Percentiles rank a stretch among this genome's conserved stretches.
phyloP scores from a whole-genome alignment of 495 filamentous ascomycete species.

The Aspergillus panamensis region DNA sequence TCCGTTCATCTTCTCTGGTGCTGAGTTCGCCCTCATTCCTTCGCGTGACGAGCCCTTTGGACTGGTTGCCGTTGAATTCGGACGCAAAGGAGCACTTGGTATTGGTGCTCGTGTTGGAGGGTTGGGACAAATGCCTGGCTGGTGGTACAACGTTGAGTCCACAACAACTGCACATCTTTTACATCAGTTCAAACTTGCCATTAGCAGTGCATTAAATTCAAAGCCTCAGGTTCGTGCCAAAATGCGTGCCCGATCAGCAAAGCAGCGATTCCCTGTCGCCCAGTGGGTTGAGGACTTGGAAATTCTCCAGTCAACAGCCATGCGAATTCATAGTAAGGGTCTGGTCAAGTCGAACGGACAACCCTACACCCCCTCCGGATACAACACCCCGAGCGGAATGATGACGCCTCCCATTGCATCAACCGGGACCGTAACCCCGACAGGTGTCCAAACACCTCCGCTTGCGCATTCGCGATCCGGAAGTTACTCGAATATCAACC shows the following conservation, averaged over 20 bases:
- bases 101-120: slow-evolving; percentile 66
- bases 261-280: slow-evolving; percentile 72
- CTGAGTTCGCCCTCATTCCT: slow-evolving; percentile 76
- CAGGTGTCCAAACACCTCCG: slow-evolving; percentile 38
- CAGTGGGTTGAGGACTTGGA: slow-evolving; percentile 65
- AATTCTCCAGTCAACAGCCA: slow-evolving; percentile 55
- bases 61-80: slow-evolving; percentile 78
- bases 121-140: slow-evolving; percentile 77
- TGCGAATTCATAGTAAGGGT: slow-evolving; percentile 47
- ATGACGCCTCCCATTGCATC: slow-evolving; percentile 37
- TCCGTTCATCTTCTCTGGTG: slow-evolving; percentile 72
- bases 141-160: slow-evolving; percentile 68
- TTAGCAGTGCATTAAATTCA: slow-evolving; percentile 62
- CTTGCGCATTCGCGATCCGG: slow-evolving; percentile 38
- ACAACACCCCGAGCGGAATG: slow-evolving; percentile 41
- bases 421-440: slow-evolving; percentile 42
- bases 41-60: slow-evolving; percentile 80
- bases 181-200: slow-evolving; percentile 68
- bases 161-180: slow-evolving; percentile 66
- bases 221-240: slow-evolving; percentile 54
- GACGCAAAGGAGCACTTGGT: slow-evolving; percentile 71
- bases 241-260: slow-evolving; percentile 74
- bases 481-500: slow-evolving; percentile 52
- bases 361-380: slow-evolving; percentile 31
- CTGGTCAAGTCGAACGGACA: slow-evolving; percentile 34